A percentile compares a stretch with the other conserved stretches of the same genome.
phyloP scores from a whole-genome alignment of 352 stramenopile genomes.

The Globisporangium cylindrosporum region DNA sequence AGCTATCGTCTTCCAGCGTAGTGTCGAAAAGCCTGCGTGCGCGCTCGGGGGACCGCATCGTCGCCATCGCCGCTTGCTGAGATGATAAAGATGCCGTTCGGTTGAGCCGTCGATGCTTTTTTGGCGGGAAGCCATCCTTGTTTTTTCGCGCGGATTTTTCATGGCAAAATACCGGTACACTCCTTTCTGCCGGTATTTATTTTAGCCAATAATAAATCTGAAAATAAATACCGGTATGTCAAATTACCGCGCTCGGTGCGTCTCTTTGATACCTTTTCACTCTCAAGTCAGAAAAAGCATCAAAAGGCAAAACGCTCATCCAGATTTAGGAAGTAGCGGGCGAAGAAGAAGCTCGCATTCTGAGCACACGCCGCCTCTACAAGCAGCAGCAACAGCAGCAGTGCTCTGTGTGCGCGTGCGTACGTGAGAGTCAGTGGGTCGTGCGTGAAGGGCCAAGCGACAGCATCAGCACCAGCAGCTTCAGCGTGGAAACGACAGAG shows the following conservation, averaged over 20 bases:
- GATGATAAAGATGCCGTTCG: neutral
- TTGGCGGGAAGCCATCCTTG: neutral
- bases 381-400: neutral
- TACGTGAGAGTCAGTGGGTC: neutral
- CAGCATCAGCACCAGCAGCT: neutral
- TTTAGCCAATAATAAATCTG: neutral
- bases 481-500: neutral
- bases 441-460: neutral
- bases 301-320: conserved; percentile 3
- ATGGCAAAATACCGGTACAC: neutral
- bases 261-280: conserved; percentile 1
- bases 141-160: neutral
- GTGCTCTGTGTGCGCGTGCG: neutral
- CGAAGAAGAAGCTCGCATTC: neutral
- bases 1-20: neutral
- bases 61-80: neutral
- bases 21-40: conserved; percentile 13
- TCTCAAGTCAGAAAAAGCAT: neutral
- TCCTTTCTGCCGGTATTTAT: neutral
- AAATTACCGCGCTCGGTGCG: neutral
- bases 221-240: neutral
- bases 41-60: conserved; percentile 18
- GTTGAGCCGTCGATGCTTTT: neutral
- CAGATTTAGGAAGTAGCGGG: conserved; percentile 2
- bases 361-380: neutral